Evolutionary conservation across 805 yeast species (phyloP), one percentile per base, ranked within the genome.

Genomic region (Candida loeiensis): DNA sequence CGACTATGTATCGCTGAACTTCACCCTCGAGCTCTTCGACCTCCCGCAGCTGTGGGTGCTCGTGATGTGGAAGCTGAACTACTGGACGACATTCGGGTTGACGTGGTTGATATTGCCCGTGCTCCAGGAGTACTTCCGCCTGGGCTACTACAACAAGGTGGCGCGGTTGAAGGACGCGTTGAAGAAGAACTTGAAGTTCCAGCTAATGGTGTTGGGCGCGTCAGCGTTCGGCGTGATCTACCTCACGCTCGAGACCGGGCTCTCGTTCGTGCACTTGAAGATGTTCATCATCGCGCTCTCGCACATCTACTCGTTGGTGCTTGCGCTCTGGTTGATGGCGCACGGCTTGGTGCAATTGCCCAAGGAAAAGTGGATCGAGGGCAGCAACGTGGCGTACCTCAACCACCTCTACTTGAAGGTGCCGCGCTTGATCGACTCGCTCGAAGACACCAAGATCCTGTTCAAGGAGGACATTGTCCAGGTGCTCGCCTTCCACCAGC

Each of bases 291-390:
- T 87, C 45, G 90, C 93, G 0, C 51, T 84, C 8, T 77, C 93
- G 1, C 93, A 87, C 56, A 79, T 83, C 15, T 87, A 86, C 56
- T 76, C 95, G 0, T 68, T 87, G 53, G 68, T 82, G 2, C 53
- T 87, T 24, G 89, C 91, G 2, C 71, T 85, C 16, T 85, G 93
- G 91, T 63, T 87, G 43, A 79, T 87, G 85, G 85, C 91, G 2
- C 90, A 86, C 57, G 95, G 95, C 0, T 60, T 85, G 36, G 74
- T 85, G 13, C 71, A 74, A 32, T 67, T 85, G 2, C 95, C 95
- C 0, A 69, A 85, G 42, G 57, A 44, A 41, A 63, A 44, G 58
- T 74, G 56, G 73, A 54, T 48, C 17, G 62, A 59, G 41, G 73
- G 73, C 2, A 57, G 47, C 30, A 41, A 59, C 16, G 39, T 59